Percentiles rank a stretch among this genome's conserved stretches.
phyloP scores from a whole-genome alignment of 192 early-diverging fungal genomes.

The Umbelopsis ramanniana region DNA sequence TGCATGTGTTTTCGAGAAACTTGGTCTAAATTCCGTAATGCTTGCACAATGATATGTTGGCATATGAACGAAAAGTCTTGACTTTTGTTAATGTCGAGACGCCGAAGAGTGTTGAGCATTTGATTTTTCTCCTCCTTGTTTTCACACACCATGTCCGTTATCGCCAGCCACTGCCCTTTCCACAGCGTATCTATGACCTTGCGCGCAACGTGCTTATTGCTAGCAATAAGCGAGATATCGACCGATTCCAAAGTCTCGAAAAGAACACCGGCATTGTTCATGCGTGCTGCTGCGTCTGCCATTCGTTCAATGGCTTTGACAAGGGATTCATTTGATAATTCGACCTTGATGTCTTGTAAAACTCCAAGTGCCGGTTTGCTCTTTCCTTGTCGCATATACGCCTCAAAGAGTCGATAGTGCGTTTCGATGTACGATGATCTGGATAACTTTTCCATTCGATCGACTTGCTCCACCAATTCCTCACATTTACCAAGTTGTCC shows the following conservation, averaged over 20 bases:
- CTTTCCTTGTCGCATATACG: constrained; percentile 2
- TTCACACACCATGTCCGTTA: background rate
- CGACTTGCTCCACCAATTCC: background rate
- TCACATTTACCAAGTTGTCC: background rate
- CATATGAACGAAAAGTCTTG: constrained; percentile 9
- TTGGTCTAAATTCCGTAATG: constrained; percentile 1
- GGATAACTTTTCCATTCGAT: background rate
- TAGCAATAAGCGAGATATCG: background rate
- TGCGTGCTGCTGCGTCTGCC: background rate
- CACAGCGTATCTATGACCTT: background rate
- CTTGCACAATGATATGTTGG: constrained; percentile 7
- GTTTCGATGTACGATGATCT: background rate
- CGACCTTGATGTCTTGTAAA: background rate
- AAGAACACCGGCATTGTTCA: background rate
- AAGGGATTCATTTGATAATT: background rate
- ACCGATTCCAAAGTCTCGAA: background rate
- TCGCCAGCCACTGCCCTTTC: constrained; percentile 18
- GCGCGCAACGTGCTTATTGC: background rate
- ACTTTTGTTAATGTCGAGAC: background rate
- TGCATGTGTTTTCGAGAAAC: background rate
- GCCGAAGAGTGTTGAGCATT: background rate
- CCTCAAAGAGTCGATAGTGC: background rate
- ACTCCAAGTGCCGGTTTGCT: background rate
- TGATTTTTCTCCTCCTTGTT: background rate
- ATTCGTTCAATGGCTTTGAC: background rate